Percentiles rank a stretch among this genome's conserved stretches.
These are phyloP conservation scores for Arabis hirsuta DNA, from an alignment of 345 rosid genomes.

Conservation along the genomic window DNA sequence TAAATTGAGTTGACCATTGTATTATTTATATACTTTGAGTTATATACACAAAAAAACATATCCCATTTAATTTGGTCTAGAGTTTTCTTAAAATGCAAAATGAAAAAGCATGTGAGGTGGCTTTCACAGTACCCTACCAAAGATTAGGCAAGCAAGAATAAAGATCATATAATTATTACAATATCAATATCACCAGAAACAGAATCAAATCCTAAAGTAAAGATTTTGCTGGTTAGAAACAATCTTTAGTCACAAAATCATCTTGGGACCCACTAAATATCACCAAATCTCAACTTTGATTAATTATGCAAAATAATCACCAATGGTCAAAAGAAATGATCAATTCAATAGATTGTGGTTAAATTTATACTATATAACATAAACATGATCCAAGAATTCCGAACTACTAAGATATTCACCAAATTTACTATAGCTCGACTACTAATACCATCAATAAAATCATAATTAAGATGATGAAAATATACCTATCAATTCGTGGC, in stretches of 20 bases:
- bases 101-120: constrained; percentile 42
- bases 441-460: background rate
- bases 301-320: constrained; percentile 26
- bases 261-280: constrained; percentile 36
- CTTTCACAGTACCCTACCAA: constrained; percentile 33
- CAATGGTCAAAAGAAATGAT: background rate
- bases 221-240: constrained; percentile 39
- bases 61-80: constrained; percentile 15
- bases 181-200: constrained; percentile 36
- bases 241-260: constrained; percentile 34
- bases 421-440: background rate
- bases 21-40: background rate
- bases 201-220: constrained; percentile 37
- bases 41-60: background rate
- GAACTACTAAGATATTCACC: constrained; percentile 16
- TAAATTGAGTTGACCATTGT: constrained; percentile 31
- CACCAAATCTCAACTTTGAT: constrained; percentile 38
- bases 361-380: background rate
- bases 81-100: constrained; percentile 22
- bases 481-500: constrained; percentile 72
- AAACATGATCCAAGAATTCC: constrained; percentile 13
- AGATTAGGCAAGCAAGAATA: constrained; percentile 28
- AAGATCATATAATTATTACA: constrained; percentile 25
- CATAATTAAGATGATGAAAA: background rate
- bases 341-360: background rate